phyloP scores from a whole-genome alignment of 2,329 filamentous ascomycete species.

The Ilyonectria destructans region DNA sequence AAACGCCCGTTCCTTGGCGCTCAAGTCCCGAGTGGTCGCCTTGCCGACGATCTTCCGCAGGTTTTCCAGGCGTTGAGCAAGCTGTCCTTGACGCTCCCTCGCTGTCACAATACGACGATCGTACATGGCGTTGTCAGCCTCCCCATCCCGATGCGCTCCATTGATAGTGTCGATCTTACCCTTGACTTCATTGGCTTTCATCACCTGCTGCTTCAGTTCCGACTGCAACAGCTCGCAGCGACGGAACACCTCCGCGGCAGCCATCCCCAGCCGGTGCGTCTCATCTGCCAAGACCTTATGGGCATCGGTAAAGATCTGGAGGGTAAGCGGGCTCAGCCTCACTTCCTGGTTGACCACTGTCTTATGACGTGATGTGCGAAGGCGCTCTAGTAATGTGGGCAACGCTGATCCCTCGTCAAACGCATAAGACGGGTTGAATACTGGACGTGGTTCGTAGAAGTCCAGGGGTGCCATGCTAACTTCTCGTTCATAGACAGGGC shows the following conservation, averaged over 20 bases:
- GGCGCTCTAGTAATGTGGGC: constrained; percentile 68
- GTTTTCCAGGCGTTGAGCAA: constrained; percentile 73
- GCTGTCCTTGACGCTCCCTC: constrained; percentile 69
- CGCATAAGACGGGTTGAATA: constrained; percentile 75
- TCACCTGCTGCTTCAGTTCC: constrained; percentile 79
- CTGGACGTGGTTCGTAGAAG: constrained; percentile 76
- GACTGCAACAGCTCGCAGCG: constrained; percentile 78
- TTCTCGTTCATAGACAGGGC: constrained; percentile 60
- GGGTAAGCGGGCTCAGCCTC: constrained; percentile 78
- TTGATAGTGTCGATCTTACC: constrained; percentile 76
- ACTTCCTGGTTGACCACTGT: constrained; percentile 78
- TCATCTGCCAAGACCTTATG: constrained; percentile 81
- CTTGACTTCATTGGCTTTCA: constrained; percentile 76
- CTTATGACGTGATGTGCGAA: constrained; percentile 74
- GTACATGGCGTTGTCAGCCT: constrained; percentile 71
- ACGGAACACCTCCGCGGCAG: constrained; percentile 81
- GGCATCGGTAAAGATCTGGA: constrained; percentile 80
- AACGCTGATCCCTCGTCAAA: constrained; percentile 73
- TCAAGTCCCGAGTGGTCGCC: constrained; percentile 60
- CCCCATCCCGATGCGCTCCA: constrained; percentile 64
- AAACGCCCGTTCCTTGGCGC: constrained; percentile 63
- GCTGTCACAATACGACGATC: constrained; percentile 72
- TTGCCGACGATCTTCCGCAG: constrained; percentile 65
- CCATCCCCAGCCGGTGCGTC: constrained; percentile 77
- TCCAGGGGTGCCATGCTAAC: constrained; percentile 63